These are phyloP conservation scores for Geotrichum aggregatum DNA, from an alignment of 1,139 yeast species.

Conservation along the genomic window DNA sequence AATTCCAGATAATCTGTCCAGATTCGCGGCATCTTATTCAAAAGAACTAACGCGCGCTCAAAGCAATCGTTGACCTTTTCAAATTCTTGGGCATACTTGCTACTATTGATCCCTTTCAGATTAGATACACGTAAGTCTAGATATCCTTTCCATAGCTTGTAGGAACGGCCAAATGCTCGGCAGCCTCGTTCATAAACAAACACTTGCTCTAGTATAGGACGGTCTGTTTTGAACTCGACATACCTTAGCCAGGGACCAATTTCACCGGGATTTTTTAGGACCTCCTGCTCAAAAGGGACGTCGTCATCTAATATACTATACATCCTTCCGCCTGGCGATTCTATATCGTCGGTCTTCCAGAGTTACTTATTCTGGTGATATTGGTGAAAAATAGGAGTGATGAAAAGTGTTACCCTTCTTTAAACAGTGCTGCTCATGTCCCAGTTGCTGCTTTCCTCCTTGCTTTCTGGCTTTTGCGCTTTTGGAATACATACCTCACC, in stretches of 20 bases:
- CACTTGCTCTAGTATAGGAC: conserved; percentile 39
- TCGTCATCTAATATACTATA: conserved; percentile 34
- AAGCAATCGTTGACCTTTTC: conserved; percentile 44
- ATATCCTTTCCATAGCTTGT: conserved; percentile 56
- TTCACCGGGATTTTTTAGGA: conserved; percentile 46
- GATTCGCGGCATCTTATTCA: conserved; percentile 47
- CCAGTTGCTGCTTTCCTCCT: conserved; percentile 14
- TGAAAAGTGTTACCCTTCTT: conserved; percentile 14
- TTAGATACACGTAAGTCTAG: conserved; percentile 43
- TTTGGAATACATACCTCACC: background rate
- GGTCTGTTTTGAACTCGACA: conserved; percentile 40
- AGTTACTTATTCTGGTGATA: background rate
- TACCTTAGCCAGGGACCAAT: conserved; percentile 54
- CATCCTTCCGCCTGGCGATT: conserved; percentile 2
- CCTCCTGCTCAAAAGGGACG: conserved; percentile 46
- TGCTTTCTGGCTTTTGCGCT: background rate
- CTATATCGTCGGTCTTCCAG: background rate
- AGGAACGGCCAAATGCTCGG: conserved; percentile 45
- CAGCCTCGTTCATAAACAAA: conserved; percentile 57
- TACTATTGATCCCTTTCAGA: conserved; percentile 36
- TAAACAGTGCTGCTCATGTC: conserved; percentile 13
- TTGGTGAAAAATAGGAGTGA: background rate
- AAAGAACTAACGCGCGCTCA: conserved; percentile 46
- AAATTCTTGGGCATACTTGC: conserved; percentile 36
- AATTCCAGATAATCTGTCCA: conserved; percentile 57